phyloP scores from a whole-genome alignment of 1,284 basidiomycete species.

The Naganishia sp. region DNA sequence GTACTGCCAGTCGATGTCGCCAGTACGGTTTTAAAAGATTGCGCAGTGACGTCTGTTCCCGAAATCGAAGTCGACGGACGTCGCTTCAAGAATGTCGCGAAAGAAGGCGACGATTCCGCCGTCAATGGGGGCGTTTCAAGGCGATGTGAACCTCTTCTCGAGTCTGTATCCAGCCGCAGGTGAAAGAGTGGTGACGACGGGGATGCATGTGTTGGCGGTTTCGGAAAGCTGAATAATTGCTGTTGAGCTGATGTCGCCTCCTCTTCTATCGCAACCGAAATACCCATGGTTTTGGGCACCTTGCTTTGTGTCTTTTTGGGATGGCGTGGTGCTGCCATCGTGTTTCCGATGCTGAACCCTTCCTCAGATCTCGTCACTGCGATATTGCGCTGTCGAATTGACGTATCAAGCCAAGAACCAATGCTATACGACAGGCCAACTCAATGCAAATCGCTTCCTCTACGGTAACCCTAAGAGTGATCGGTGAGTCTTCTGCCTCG shows the following conservation, averaged over 20 bases:
- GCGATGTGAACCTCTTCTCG: background rate
- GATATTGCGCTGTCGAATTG: too few relatives aligned
- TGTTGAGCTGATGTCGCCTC: background rate
- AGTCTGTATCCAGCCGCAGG: constrained; percentile 7
- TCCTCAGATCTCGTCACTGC: too few relatives aligned
- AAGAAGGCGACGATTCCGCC: constrained; percentile 11
- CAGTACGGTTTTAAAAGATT: background rate
- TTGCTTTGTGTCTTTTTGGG: too few relatives aligned
- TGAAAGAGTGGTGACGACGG: background rate
- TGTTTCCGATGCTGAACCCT: too few relatives aligned
- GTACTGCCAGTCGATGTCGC: background rate
- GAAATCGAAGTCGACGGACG: constrained; percentile 5
- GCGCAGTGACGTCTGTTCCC: background rate
- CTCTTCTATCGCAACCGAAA: background rate
- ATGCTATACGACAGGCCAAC: too few relatives aligned
- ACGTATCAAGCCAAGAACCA: too few relatives aligned
- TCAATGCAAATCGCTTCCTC: too few relatives aligned
- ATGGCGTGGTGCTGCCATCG: too few relatives aligned
- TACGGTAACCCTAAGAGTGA: too few relatives aligned
- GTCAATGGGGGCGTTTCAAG: background rate
- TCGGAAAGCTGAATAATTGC: constrained; percentile 19
- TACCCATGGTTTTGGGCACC: too few relatives aligned
- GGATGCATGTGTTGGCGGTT: background rate
- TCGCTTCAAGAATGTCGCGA: background rate
- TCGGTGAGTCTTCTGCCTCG: too few relatives aligned